Evolutionary conservation across 345 rosid species (phyloP), one percentile per base, ranked within the genome.

Genomic region (Aquilaria sinensis): DNA sequence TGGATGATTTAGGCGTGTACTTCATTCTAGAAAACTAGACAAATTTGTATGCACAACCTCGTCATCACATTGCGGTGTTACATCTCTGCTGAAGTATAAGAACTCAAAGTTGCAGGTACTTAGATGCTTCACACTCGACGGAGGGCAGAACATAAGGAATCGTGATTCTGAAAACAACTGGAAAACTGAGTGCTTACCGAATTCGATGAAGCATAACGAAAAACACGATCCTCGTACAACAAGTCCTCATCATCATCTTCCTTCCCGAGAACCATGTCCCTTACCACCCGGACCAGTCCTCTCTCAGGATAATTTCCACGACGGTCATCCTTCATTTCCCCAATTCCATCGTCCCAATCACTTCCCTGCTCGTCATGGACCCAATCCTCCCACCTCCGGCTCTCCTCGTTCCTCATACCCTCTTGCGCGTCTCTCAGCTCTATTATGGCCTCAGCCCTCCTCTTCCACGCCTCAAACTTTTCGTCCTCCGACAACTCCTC

Each of bases 311-410:
- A 57, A 10, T 76, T 61, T 60, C 75, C 85, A 72, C 34, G 63
- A 3, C 68, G 70, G 64, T 78, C 79, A 12, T 70, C 78, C 29
- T 48, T 74, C 37, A 61, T 61, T 6, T 65, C 64, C 59, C 72
- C 77, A 2, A 53, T 56, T 13, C 71, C 73, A 59, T 77, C 75
- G 65, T 72, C 79, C 70, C 75, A 81, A 16, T 78, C 80, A 67
- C 56, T 55, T 34, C 30, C 61, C 58, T 81, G 86, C 13, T 67
- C 70, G 56, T 81, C 88, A 56, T 79, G 78, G 60, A 93, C 76
- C 98, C 98, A 93, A 56, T 93, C 97, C 82, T 93, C 97, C 98
- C 98, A 93, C 64, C 81, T 81, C 70, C 92, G 77, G 41, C 83
- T 78, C 77, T 80, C 92, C 78, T 82, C 85, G 69, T 85, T 74